Evolutionary conservation across 345 rosid species (phyloP), one percentile per base, ranked within the genome.

Genomic region (Psidium guajava): DNA sequence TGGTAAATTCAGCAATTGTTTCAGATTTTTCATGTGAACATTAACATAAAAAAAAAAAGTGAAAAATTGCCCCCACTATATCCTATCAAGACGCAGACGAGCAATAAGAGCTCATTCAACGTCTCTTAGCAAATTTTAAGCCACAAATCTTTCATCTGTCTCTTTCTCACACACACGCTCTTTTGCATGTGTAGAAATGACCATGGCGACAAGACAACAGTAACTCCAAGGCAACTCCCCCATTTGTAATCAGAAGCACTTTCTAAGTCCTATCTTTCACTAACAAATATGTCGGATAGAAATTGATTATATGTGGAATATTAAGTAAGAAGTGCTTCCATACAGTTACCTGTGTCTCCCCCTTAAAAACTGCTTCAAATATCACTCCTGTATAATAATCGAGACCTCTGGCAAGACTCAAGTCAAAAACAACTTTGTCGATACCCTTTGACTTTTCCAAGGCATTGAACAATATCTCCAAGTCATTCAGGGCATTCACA

Each of bases 371-470:
- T 82, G 98, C 98, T 92, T 97, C 99, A 87, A 89, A 97, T 86
- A 97, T 95, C 77, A 97, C 95, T 13, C 99, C 99, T 0, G 99
- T 96, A 86, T 97, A 97, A 91, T 97, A 97, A 91, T 96, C 99
- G 84, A 97, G 99, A 77, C 99, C 99, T 89, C 99, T 93, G 74
- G 99, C 99, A 83, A 97, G 96, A 88, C 99, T 97, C 87, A 97
- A 91, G 88, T 97, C 99, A 89, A 97, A 97, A 85, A 95, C 95
- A 85, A 97, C 92, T 89, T 90, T 96, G 87, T 92, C 86, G 84
- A 90, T 92, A 87, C 98, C 93, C 88, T 92, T 92, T 74, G 99
- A 91, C 89, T 88, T 94, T 20, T 93, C 95, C 21, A 97, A 91
- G 88, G 98, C 98, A 87, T 93, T 93, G 91, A 97, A 97, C 89